Evolutionary conservation across 108 stramenopile species (phyloP).

Genomic region (Nitzschia sp.): DNA sequence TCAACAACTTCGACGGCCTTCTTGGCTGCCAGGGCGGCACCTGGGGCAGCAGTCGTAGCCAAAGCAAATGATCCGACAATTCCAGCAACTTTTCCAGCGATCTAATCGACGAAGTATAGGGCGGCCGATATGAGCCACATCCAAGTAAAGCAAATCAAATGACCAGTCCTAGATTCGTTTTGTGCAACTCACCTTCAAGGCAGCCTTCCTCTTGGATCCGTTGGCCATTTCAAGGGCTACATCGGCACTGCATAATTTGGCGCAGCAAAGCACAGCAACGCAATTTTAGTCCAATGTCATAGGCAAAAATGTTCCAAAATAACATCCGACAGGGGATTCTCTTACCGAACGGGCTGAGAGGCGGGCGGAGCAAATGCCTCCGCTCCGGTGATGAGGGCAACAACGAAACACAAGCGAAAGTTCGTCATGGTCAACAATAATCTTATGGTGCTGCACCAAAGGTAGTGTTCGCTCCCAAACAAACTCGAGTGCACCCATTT

Average conservation of each 20-base stretch:
- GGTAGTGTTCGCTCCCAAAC: too few relatives aligned
- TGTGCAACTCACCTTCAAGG: slow-evolving; percentile 52
- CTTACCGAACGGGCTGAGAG: slow-evolving; percentile 25
- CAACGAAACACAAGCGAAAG: slow-evolving; percentile 4
- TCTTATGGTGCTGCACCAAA: too few relatives aligned
- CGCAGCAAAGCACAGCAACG: not conserved
- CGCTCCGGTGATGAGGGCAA: slow-evolving; percentile 29
- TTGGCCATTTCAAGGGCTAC: slow-evolving; percentile 63
- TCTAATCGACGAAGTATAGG: slow-evolving; percentile 35
- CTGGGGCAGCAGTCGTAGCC: slow-evolving; percentile 67
- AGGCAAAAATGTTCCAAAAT: too few relatives aligned
- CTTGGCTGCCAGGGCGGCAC: slow-evolving; percentile 64
- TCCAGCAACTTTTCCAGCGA: slow-evolving; percentile 67
- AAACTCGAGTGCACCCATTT: too few relatives aligned
- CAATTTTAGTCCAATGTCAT: not conserved
- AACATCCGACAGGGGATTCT: too few relatives aligned
- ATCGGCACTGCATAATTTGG: slow-evolving; percentile 21
- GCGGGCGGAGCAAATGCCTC: slow-evolving; percentile 33
- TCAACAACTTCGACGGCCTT: slow-evolving; percentile 67
- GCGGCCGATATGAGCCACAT: too few relatives aligned
- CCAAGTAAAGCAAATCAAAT: not conserved
- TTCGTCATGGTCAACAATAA: not conserved
- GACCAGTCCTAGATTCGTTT: too few relatives aligned
- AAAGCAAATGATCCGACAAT: slow-evolving; percentile 64
- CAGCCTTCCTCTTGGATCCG: slow-evolving; percentile 68